Conservation (phyloP, 2,329 filamentous ascomycete genomes). For the Fusarium siculi region DNA sequence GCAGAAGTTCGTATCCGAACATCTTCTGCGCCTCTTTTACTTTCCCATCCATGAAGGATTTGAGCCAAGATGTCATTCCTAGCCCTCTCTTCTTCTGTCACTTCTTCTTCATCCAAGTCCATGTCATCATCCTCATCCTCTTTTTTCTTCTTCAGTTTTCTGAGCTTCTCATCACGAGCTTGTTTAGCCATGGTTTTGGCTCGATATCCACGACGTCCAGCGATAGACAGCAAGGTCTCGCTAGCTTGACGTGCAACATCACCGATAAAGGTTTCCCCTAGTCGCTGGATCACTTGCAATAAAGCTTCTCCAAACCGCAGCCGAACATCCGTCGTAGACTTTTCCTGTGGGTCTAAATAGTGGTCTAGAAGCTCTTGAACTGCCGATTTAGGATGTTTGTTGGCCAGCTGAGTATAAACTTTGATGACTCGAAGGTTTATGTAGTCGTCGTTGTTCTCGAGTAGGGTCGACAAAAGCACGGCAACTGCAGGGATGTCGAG, state of each 20-base stretch:
- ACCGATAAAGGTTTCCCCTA: constrained; percentile 66
- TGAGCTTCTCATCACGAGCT: constrained; percentile 59
- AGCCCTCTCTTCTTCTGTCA: constrained; percentile 55
- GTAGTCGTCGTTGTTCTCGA: constrained; percentile 76
- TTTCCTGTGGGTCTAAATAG: constrained; percentile 73
- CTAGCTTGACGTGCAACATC: constrained; percentile 63
- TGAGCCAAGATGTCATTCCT: constrained; percentile 63
- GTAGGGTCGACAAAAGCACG: constrained; percentile 70
- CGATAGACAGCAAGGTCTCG: constrained; percentile 70
- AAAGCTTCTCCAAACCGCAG: constrained; percentile 76
- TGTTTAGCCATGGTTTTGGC: constrained; percentile 69
- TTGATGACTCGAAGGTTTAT: constrained; percentile 76
- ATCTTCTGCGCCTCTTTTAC: constrained; percentile 73
- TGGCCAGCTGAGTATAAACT: constrained; percentile 70
- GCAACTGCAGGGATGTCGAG: constrained; percentile 74
- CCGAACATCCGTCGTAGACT: constrained; percentile 68
- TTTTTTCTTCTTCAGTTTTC: constrained; percentile 58
- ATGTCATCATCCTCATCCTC: constrained; percentile 61
- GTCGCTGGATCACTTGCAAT: constrained; percentile 70
- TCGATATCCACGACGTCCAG: constrained; percentile 70
- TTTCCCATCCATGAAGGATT: constrained; percentile 75
- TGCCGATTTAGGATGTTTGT: constrained; percentile 70
- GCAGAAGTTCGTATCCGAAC: constrained; percentile 76
- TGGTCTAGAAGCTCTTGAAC: constrained; percentile 71
- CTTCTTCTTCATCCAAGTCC: constrained; percentile 60